phyloP scores from a whole-genome alignment of 805 yeast species.

The Ogataea pignaliae region DNA sequence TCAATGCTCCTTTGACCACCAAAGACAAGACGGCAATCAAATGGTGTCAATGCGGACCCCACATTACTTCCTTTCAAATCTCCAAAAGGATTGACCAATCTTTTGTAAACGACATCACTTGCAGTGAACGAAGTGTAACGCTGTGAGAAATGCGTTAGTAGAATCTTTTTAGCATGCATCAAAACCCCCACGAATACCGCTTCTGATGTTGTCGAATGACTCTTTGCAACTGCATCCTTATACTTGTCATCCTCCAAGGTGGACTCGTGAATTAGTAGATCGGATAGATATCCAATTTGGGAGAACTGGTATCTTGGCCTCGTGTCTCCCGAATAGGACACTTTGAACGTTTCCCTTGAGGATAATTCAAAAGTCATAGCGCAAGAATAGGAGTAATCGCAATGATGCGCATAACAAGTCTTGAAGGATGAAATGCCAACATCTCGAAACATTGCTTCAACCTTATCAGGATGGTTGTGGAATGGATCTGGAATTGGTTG shows the following conservation, averaged over 20 bases:
- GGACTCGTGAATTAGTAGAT: conserved; percentile 87
- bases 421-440: conserved; percentile 40
- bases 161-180: conserved; percentile 68
- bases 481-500: not conserved
- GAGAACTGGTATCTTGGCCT: conserved; percentile 68
- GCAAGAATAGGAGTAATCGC: conserved; percentile 75
- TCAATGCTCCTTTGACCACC: not conserved
- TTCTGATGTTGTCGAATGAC: conserved; percentile 85
- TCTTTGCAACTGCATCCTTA: conserved; percentile 75
- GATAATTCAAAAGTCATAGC: conserved; percentile 42
- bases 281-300: conserved; percentile 59
- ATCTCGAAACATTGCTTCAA: conserved; percentile 33
- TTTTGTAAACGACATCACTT: conserved; percentile 20
- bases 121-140: conserved; percentile 60
- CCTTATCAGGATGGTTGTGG: not conserved
- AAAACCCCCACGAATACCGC: conserved; percentile 65
- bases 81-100: conserved; percentile 16
- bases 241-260: conserved; percentile 77
- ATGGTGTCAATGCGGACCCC: not conserved
- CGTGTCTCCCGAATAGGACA: conserved; percentile 94
- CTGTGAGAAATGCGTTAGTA: conserved; percentile 91
- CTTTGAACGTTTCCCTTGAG: conserved; percentile 41
- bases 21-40: not conserved
- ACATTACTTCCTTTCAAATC: not conserved
- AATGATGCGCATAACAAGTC: conserved; percentile 80